Evolutionary conservation across 31 red algal genomes (phyloP), one percentile per base, ranked within the genome.

Genomic region (Endocladia muricata): DNA sequence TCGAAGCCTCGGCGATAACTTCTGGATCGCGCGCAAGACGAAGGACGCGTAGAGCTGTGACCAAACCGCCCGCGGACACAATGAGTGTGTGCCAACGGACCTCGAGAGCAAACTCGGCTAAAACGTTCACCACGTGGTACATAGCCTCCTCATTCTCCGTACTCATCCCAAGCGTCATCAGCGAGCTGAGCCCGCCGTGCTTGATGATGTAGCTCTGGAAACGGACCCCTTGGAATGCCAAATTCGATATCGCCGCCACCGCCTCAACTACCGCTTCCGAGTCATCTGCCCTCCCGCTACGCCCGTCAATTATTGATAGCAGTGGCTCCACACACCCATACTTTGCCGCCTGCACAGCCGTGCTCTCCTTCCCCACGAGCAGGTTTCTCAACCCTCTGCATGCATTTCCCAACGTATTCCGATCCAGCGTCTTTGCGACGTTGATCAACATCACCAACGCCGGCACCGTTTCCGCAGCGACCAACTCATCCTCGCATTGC

Each of bases 201-300:
- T 85, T 85, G 38, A 86, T 86, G 21, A 93, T 63, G 39, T 82
- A 86, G 34, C 64, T 61, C 40, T 93, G 90, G 61, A 93, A 93
- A 3, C 71, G 74, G 5, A 49, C 41, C 15, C 90, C 81, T 37
- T 86, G 81, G 21, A 39, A 30, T 31, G 65, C 73, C 11, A 93
- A 64, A 68, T 84, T 82, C 4, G 81, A 78, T 26, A 93, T 39
- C 7, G 82, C 82, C 1, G 82, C 90, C 6, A 64, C 76, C 19
- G 82, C 82, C 31, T 86, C 90, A 48, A 80, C 74, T 13, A 85
- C 70, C 32, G 80, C 77, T 25, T 63, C 81, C 38, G 79, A 29
- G 13, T 84, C 79, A 4, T 73, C 68, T 3, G 44, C 77, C 1
- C 77, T 17, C 34, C 67, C 56, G 22, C 36, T 68, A 29, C 78